These are phyloP conservation scores for Evernia prunastri DNA, from an alignment of 495 filamentous ascomycete species.

Conservation along the genomic window DNA sequence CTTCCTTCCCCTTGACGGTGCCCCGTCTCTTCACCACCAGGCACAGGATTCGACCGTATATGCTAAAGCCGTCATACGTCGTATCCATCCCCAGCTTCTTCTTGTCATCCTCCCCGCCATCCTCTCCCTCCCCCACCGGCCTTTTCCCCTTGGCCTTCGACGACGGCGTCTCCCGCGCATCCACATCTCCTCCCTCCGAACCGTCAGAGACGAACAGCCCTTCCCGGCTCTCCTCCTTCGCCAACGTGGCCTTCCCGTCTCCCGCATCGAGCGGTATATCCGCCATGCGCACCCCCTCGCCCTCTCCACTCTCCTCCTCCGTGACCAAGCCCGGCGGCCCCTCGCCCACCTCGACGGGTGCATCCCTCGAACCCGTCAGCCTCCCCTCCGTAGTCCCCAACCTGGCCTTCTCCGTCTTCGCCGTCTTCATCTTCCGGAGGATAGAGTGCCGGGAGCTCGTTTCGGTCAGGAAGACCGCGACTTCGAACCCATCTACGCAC, in stretches of 20 bases:
- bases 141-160: slow-evolving; percentile 35
- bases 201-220: slow-evolving; percentile 17
- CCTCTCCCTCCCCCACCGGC: slow-evolving; percentile 33
- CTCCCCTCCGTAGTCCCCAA: slow-evolving; percentile 47
- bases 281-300: slow-evolving; percentile 32
- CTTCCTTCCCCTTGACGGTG: slow-evolving; percentile 31
- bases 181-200: slow-evolving; percentile 27
- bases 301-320: slow-evolving; percentile 40
- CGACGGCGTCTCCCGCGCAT: slow-evolving; percentile 78
- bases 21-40: slow-evolving; percentile 76
- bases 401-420: slow-evolving; percentile 46
- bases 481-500: slow-evolving; percentile 80
- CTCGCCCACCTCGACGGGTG: slow-evolving; percentile 45
- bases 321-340: slow-evolving; percentile 18
- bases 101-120: slow-evolving; percentile 60
- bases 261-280: slow-evolving; percentile 35
- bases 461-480: slow-evolving; percentile 87
- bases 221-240: slow-evolving; percentile 37
- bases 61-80: slow-evolving; percentile 89
- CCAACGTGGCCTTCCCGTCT: slow-evolving; percentile 24
- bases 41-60: slow-evolving; percentile 86
- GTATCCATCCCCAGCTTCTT: slow-evolving; percentile 83
- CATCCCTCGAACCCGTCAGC: slow-evolving; percentile 42
- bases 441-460: slow-evolving; percentile 81
- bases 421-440: slow-evolving; percentile 74